These are phyloP conservation scores for Panellus pusillus DNA, from an alignment of 768 basidiomycete genomes.

Conservation along the genomic window DNA sequence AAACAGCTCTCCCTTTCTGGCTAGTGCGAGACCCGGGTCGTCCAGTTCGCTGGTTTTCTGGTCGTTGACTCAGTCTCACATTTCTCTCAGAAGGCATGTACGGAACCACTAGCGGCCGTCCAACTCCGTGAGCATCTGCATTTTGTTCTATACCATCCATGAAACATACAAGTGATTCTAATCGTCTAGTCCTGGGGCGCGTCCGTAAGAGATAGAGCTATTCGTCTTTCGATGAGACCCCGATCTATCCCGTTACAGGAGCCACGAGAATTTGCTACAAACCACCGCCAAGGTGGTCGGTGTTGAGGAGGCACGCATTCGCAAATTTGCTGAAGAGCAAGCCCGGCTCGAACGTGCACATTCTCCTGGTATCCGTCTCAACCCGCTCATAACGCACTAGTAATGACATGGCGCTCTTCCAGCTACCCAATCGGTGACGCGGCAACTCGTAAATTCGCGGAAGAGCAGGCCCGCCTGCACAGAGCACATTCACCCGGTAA, in stretches of 20 bases:
- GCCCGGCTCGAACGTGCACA: slow-evolving; percentile 17
- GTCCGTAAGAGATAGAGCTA: slow-evolving; percentile 9
- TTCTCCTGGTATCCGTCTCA: slow-evolving; percentile 7
- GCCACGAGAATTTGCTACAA: slow-evolving; percentile 5
- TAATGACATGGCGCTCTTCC: background rate
- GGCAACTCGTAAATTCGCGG: slow-evolving; percentile 16
- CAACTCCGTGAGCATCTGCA: slow-evolving; percentile 1
- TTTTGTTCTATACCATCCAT: background rate
- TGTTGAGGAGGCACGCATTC: slow-evolving; percentile 17
- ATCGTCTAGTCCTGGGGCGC: slow-evolving; percentile 1
- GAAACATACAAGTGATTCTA: background rate
- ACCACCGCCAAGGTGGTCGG: slow-evolving; percentile 8
- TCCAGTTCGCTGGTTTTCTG: background rate
- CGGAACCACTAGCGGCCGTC: background rate
- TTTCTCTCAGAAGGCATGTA: slow-evolving; percentile 7
- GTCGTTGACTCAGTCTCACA: background rate
- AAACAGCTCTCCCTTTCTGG: slow-evolving; percentile 13
- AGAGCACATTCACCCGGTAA: slow-evolving; percentile 18
- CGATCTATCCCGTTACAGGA: background rate
- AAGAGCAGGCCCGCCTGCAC: slow-evolving; percentile 20
- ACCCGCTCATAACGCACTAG: background rate
- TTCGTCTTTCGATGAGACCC: background rate
- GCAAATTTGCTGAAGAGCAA: slow-evolving; percentile 22
- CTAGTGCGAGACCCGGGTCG: slow-evolving; percentile 8
- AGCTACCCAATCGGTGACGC: slow-evolving; percentile 4